These are phyloP conservation scores for Murraya koenigii DNA, from an alignment of 345 rosid genomes.

Conservation along the genomic window DNA sequence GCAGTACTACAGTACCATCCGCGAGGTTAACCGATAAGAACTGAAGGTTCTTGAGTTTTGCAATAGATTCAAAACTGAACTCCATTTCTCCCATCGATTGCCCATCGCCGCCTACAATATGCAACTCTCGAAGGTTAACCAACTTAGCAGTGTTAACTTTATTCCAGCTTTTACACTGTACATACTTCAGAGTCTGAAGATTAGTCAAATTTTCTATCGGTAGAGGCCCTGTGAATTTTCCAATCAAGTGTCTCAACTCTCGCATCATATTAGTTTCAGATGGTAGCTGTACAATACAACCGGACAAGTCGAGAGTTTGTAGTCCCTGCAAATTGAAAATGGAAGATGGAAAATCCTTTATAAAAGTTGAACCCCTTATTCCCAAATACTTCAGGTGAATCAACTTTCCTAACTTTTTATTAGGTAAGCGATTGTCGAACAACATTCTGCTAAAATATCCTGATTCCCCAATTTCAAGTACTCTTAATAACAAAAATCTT, in stretches of 20 bases:
- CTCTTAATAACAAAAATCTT: background rate
- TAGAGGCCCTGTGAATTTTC: background rate
- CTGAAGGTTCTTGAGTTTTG: background rate
- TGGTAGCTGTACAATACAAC: background rate
- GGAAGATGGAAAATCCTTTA: background rate
- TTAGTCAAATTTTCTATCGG: background rate
- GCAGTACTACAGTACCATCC: no score
- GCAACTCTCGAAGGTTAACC: conserved; percentile 3
- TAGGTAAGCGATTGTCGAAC: background rate
- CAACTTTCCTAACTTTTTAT: background rate
- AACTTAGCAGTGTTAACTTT: background rate
- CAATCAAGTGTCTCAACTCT: background rate
- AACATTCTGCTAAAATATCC: background rate
- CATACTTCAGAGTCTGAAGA: conserved; percentile 4
- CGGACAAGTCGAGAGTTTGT: background rate
- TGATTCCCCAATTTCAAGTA: background rate
- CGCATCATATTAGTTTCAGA: background rate
- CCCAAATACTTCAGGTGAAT: conserved; percentile 7
- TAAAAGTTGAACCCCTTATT: background rate
- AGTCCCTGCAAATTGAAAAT: background rate
- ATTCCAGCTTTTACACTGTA: background rate
- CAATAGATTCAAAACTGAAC: background rate
- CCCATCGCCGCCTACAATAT: no score
- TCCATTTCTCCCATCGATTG: no score
- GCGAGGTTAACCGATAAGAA: background rate